phyloP scores from a whole-genome alignment of 176 grass and related monocot genomes.

The Eragrostis curvula region DNA sequence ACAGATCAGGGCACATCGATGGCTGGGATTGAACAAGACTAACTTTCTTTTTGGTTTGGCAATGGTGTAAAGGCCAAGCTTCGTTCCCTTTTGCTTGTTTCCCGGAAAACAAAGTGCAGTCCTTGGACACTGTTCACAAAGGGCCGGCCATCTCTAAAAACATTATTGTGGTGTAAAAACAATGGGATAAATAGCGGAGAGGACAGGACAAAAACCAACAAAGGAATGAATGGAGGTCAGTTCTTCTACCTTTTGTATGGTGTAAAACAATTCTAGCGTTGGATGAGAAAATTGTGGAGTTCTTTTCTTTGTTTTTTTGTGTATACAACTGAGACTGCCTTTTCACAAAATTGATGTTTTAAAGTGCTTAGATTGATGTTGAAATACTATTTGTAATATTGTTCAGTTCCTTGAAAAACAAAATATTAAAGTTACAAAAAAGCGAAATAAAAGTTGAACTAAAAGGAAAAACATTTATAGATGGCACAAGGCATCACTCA shows the following conservation, averaged over 20 bases:
- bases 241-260: not conserved
- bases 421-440: not conserved
- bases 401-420: not conserved
- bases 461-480: no score
- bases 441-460: no score
- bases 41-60: slow-evolving; percentile 21
- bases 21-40: slow-evolving; percentile 19
- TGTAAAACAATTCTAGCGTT: not conserved
- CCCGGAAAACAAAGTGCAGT: slow-evolving; percentile 36
- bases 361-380: not conserved
- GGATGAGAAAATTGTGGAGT: slow-evolving; percentile 1
- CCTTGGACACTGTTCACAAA: slow-evolving; percentile 42
- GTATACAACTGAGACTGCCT: not conserved
- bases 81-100: slow-evolving; percentile 43
- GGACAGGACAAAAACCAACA: not conserved
- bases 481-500: no score
- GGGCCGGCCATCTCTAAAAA: not conserved
- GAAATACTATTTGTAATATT: not conserved
- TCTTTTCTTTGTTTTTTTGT: not conserved
- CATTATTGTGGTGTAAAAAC: not conserved
- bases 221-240: not conserved
- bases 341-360: not conserved
- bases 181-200: not conserved
- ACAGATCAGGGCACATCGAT: slow-evolving; percentile 5
- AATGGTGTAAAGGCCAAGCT: slow-evolving; percentile 54